A percentile compares a stretch with the other conserved stretches of the same genome.
phyloP scores from a whole-genome alignment of 495 filamentous ascomycete species.

The Hypoxylon fuscum region DNA sequence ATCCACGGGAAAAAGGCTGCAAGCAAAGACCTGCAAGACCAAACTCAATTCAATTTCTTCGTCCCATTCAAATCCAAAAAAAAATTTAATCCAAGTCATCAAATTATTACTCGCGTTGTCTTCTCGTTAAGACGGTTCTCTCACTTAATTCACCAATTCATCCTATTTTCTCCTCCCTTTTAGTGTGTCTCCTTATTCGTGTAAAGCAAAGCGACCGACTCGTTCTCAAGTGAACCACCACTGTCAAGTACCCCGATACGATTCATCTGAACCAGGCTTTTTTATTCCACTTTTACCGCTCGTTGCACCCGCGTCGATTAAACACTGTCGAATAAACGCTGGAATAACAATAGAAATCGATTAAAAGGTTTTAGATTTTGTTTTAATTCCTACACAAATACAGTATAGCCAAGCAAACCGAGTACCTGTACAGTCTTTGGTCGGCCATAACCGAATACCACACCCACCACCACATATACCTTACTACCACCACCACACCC shows the following conservation, averaged over 20 bases:
- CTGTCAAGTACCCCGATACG: conserved; percentile 15
- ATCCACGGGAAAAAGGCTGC: conserved; percentile 10
- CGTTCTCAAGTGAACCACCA: neutral
- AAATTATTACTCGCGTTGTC: conserved; percentile 5
- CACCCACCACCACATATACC: no score
- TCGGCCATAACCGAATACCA: conserved; percentile 30
- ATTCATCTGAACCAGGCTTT: conserved; percentile 8
- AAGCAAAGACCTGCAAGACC: no score
- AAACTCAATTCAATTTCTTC: conserved; percentile 34
- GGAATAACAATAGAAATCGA: conserved; percentile 11
- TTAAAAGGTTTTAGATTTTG: no score
- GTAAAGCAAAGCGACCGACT: no score
- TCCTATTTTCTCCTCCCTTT: neutral
- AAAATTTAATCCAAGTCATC: conserved; percentile 4
- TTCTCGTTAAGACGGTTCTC: conserved; percentile 1
- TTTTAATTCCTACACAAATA: no score
- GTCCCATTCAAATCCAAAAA: conserved; percentile 19
- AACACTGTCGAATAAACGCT: neutral
- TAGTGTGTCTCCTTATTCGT: neutral
- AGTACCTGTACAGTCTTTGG: conserved; percentile 24
- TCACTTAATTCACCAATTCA: conserved; percentile 1
- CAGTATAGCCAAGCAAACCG: conserved; percentile 21
- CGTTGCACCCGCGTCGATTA: conserved; percentile 6
- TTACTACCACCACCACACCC: no score
- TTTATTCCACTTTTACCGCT: conserved; percentile 24